Evolutionary conservation across 306 rosid genomes (phyloP), one percentile per base, ranked within the genome.

Genomic region (Cucumis hystrix): DNA sequence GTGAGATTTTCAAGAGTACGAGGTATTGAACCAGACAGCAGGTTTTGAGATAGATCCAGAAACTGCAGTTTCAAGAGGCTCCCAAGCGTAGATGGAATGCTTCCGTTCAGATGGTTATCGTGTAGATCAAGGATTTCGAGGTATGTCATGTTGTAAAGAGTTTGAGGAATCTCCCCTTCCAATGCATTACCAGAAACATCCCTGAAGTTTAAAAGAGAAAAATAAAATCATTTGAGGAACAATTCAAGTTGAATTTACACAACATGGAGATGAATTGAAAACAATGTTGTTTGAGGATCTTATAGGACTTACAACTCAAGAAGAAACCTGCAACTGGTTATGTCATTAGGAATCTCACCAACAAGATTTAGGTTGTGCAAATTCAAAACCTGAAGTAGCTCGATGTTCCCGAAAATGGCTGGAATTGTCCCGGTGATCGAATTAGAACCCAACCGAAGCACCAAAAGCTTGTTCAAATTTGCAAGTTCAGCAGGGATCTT

Each of bases 241-340:
- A 63, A 64, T 23, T 82, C 49, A 85, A 79, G 66, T 79, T 72
- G 77, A 69, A 79, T 71, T 79, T 80, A 79, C 61, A 80, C 74
- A n/a, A 75, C 6, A 15, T 14, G 9, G 69, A 47, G n/a, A 54
- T 20, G 67, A 63, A 77, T 6, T 43, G 51, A 2, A 59, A 75
- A 56, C 43, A n/a, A 62, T 78, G 77, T 59, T 66, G 77, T 69
- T 79, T 79, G 72, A 85, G 82, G 67, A 79, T 67, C 67, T 64
- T 0, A 16, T 13, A 77, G 85, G 75, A 96, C 99, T 96, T 84
- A 96, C 99, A 96, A 84, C 84, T 86, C 96, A 71, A 89, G 98
- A 82, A 96, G 99, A 84, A 92, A 85, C 81, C 79, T 82, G 91
- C 98, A 90, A 75, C 87, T 88, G 84, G 87, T 84, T 68, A 96